A percentile compares a stretch with the other conserved stretches of the same genome.
Evolutionary conservation across 2,329 filamentous ascomycete genomes (phyloP).

Genomic region (Arthrinium phaeospermum): DNA sequence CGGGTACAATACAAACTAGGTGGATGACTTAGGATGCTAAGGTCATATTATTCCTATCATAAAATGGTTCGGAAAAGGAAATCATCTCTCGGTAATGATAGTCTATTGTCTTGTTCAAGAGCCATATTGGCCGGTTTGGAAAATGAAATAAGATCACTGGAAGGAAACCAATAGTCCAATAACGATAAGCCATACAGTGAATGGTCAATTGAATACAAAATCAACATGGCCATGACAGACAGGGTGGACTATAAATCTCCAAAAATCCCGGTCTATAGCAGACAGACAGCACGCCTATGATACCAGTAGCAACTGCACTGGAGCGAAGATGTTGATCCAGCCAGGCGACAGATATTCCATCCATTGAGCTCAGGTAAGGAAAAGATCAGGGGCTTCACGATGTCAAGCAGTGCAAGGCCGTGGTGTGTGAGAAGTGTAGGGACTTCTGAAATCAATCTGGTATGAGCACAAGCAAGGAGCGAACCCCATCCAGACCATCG

Average conservation of each 20-base stretch:
- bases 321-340: background rate
- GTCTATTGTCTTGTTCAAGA: constrained; percentile 3
- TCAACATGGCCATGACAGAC: background rate
- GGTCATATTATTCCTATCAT: constrained; percentile 11
- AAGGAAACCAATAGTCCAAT: background rate
- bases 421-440: background rate
- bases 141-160: background rate
- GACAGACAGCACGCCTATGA: background rate
- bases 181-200: background rate
- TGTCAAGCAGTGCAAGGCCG: background rate
- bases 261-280: background rate
- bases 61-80: background rate
- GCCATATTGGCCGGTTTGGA: constrained; percentile 2
- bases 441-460: background rate
- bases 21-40: background rate
- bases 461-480: background rate
- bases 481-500: background rate
- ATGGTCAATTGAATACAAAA: background rate
- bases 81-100: constrained; percentile 3
- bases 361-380: background rate
- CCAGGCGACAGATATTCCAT: background rate
- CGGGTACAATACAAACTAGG: background rate
- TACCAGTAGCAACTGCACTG: constrained; percentile 13
- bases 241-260: background rate
- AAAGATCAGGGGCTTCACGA: background rate